phyloP scores from a whole-genome alignment of 2,329 filamentous ascomycete genomes.

The Monosporascus sp. region DNA sequence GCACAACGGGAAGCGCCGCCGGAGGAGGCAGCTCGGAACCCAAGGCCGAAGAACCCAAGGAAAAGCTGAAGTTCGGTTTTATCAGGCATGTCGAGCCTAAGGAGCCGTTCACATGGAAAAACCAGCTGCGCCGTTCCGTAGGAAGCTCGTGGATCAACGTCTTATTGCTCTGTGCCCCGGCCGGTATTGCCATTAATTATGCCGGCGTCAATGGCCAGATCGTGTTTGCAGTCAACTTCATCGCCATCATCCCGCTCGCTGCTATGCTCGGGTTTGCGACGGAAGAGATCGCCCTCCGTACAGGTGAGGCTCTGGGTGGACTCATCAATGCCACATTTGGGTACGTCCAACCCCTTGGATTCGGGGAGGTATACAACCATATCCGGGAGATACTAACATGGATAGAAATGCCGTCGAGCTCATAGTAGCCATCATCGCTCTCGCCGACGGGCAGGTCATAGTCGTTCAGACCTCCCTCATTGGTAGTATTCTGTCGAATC shows the following conservation, averaged over 20 bases:
- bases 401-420: conserved; percentile 76
- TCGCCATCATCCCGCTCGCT: conserved; percentile 87
- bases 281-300: conserved; percentile 78
- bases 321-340: conserved; percentile 89
- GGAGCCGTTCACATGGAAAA: conserved; percentile 52
- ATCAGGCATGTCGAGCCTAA: conserved; percentile 46
- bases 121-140: conserved; percentile 69
- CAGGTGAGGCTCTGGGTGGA: conserved; percentile 82
- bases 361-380: neutral
- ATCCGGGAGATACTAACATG: conserved; percentile 2
- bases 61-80: conserved; percentile 34
- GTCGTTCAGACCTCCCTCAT: conserved; percentile 93
- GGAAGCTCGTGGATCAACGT: conserved; percentile 86
- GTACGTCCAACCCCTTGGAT: conserved; percentile 30
- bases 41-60: conserved; percentile 34
- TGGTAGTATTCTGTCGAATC: conserved; percentile 85
- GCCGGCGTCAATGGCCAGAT: conserved; percentile 36
- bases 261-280: conserved; percentile 84
- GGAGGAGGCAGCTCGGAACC: conserved; percentile 18
- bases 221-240: conserved; percentile 86
- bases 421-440: conserved; percentile 81
- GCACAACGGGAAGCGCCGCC: conserved; percentile 15
- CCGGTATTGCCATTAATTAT: conserved; percentile 73
- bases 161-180: conserved; percentile 70
- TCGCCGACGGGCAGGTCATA: conserved; percentile 66